A percentile compares a stretch with the other conserved stretches of the same genome.
These are phyloP conservation scores for Knoxdaviesia proteae DNA, from an alignment of 2,329 filamentous ascomycete genomes.

Conservation along the genomic window DNA sequence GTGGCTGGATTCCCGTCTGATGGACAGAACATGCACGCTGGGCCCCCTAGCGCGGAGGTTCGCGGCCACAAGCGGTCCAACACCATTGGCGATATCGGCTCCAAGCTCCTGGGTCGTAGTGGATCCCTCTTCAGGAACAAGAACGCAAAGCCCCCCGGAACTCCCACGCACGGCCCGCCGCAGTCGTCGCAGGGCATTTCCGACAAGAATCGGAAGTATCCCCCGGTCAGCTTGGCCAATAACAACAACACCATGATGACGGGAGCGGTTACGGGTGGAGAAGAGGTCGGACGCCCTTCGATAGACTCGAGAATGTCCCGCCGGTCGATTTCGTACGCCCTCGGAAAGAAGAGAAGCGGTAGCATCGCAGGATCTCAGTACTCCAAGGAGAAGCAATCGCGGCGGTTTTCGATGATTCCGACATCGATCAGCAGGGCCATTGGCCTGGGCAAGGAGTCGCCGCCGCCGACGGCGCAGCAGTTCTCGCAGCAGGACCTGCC, in stretches of 20 bases:
- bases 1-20: conserved; percentile 36
- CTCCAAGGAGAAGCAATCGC: conserved; percentile 33
- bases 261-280: no score
- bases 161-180: conserved; percentile 13
- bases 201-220: conserved; percentile 49
- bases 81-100: conserved; percentile 63
- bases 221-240: conserved; percentile 77
- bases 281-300: conserved; percentile 33
- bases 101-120: conserved; percentile 67
- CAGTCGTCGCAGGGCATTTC: conserved; percentile 10
- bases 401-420: conserved; percentile 53
- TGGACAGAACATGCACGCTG: conserved; percentile 16
- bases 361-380: conserved; percentile 36
- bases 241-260: conserved; percentile 19
- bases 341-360: conserved; percentile 51
- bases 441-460: conserved; percentile 32
- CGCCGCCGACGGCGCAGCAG: conserved; percentile 22
- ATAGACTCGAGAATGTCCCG: conserved; percentile 48
- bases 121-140: conserved; percentile 59
- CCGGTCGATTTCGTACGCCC: conserved; percentile 47
- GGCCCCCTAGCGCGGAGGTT: conserved; percentile 12
- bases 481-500: conserved; percentile 31
- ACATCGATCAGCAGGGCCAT: conserved; percentile 41
- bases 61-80: conserved; percentile 48
- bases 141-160: conserved; percentile 28